Percentiles rank a stretch among this genome's conserved stretches.
phyloP scores from a whole-genome alignment of 345 rosid genomes.

The Eucalyptus marginata region DNA sequence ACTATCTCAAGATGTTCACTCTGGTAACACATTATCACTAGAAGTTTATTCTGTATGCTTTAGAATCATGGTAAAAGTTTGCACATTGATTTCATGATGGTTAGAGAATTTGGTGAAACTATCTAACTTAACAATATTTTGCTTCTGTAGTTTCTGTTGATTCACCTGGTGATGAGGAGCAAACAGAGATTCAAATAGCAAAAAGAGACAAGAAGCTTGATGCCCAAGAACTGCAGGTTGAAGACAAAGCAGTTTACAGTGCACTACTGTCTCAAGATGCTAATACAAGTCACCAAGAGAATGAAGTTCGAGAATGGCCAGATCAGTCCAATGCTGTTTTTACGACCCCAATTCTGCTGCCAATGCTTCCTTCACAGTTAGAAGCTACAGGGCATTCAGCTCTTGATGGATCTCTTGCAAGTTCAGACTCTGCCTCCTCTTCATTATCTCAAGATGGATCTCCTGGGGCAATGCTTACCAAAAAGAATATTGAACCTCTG shows the following conservation, averaged over 20 bases:
- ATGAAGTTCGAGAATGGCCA: neutral
- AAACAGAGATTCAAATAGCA: conserved; percentile 15
- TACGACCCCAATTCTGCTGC: neutral
- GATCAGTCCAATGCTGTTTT: neutral
- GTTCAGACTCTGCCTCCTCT: neutral
- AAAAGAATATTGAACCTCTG: neutral
- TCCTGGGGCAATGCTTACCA: neutral
- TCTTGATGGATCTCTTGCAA: neutral
- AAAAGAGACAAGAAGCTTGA: too few relatives aligned
- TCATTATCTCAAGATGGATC: neutral
- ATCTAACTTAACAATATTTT: neutral
- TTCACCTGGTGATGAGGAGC: conserved; percentile 53
- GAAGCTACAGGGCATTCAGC: neutral
- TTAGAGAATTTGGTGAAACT: too few relatives aligned
- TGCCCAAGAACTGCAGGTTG: too few relatives aligned
- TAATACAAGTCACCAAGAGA: neutral
- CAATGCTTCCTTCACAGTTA: neutral
- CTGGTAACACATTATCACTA: too few relatives aligned
- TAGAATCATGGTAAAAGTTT: too few relatives aligned
- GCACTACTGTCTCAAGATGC: neutral
- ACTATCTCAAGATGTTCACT: neutral
- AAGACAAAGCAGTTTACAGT: too few relatives aligned
- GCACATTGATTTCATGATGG: too few relatives aligned
- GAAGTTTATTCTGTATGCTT: too few relatives aligned
- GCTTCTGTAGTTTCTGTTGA: conserved; percentile 43